phyloP scores from a whole-genome alignment of 2,329 filamentous ascomycete genomes.

The Ustulina deusta region DNA sequence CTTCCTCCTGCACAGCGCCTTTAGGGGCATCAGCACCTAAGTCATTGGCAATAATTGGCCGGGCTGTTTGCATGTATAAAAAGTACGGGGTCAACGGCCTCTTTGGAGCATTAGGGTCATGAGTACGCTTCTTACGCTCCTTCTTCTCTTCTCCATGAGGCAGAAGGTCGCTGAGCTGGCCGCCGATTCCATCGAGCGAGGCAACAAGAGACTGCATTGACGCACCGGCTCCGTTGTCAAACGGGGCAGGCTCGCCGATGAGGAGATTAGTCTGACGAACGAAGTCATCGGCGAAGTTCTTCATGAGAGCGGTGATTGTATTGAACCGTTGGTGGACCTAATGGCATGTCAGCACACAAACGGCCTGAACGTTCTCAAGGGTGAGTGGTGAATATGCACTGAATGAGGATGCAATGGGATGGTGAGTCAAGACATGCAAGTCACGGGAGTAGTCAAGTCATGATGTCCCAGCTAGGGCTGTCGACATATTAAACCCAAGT shows the following conservation, averaged over 20 bases:
- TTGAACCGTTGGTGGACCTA: slow-evolving; percentile 83
- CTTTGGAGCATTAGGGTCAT: slow-evolving; percentile 95
- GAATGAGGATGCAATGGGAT: background rate
- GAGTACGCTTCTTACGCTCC: slow-evolving; percentile 87
- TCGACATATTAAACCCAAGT: background rate
- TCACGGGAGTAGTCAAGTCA: background rate
- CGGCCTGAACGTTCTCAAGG: background rate
- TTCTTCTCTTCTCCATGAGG: slow-evolving; percentile 76
- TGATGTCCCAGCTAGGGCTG: background rate
- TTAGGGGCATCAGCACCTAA: slow-evolving; percentile 81
- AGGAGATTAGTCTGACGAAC: slow-evolving; percentile 89
- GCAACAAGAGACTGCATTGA: slow-evolving; percentile 56
- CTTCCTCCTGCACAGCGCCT: slow-evolving; percentile 88
- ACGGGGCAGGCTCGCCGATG: slow-evolving; percentile 71
- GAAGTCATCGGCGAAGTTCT: slow-evolving; percentile 84
- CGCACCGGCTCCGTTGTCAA: slow-evolving; percentile 59
- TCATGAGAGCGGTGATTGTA: slow-evolving; percentile 82
- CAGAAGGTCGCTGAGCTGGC: slow-evolving; percentile 59
- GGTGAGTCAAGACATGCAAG: background rate
- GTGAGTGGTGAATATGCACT: background rate
- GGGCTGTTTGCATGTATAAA: slow-evolving; percentile 90
- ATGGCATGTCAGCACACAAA: slow-evolving; percentile 15
- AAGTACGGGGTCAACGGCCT: slow-evolving; percentile 94
- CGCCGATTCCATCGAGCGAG: slow-evolving; percentile 65
- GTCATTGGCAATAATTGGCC: slow-evolving; percentile 83